Percentiles rank a stretch among this genome's conserved stretches.
phyloP scores from a whole-genome alignment of 2,329 filamentous ascomycete genomes.

The Penicillium rolfsii region DNA sequence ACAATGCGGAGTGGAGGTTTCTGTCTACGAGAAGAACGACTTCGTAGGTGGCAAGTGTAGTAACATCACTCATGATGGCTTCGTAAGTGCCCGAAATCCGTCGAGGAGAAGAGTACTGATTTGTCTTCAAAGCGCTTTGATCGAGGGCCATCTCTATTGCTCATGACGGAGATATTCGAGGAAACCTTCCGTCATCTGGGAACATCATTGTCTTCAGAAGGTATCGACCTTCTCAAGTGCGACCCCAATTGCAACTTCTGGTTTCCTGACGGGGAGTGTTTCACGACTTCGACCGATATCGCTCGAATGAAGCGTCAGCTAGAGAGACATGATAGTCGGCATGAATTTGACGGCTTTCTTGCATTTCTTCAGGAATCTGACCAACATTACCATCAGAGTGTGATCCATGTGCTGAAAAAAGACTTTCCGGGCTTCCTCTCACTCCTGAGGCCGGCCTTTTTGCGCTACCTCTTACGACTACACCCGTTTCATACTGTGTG shows the following conservation, averaged over 20 bases:
- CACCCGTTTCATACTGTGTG: conserved; percentile 13
- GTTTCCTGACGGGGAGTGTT: conserved; percentile 6
- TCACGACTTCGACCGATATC: conserved; percentile 10
- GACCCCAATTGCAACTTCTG: conserved; percentile 15
- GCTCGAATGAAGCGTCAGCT: conserved; percentile 9
- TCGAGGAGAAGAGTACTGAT: neutral
- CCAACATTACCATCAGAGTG: conserved; percentile 4
- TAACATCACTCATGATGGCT: conserved; percentile 1
- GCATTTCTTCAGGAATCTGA: conserved; percentile 5
- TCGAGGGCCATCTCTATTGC: conserved; percentile 12
- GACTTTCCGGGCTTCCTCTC: conserved; percentile 6
- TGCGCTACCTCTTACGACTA: conserved; percentile 10
- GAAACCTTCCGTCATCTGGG: conserved; percentile 12
- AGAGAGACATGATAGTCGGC: neutral
- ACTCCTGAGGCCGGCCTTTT: conserved; percentile 11
- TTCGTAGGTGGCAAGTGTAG: conserved; percentile 8
- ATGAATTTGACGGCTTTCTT: conserved; percentile 1
- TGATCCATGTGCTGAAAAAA: conserved; percentile 8
- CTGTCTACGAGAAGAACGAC: conserved; percentile 9
- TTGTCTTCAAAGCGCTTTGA: conserved; percentile 9
- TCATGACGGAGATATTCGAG: conserved; percentile 16
- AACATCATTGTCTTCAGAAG: conserved; percentile 7
- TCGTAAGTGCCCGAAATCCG: neutral
- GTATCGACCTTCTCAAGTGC: conserved; percentile 10
- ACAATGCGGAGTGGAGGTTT: conserved; percentile 5